Evolutionary conservation across 192 early-diverging fungal species (phyloP), one percentile per base, ranked within the genome.

Genomic region (Rhizophagus prolifer): DNA sequence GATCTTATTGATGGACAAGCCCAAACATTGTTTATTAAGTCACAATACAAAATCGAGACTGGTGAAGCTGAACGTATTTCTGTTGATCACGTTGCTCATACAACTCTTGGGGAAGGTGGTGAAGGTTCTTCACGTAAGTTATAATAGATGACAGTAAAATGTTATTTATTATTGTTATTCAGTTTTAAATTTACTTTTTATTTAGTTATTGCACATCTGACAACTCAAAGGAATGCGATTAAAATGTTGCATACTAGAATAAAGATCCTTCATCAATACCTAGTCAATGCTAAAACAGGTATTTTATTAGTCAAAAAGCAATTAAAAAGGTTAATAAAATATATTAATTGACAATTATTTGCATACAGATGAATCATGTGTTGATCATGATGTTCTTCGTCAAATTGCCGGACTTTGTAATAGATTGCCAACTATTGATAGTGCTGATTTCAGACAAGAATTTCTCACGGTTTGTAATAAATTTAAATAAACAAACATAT

Each of bases 41-140:
- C 86, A 19, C 69, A 84, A 31, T 96, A 94, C 81, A 91, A 89
- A 76, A 88, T 96, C 28, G 94, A 94, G 74, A 94, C 95, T 8
- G 90, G 90, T 30, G 95, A 96, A 72, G 94, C 94, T 38, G 95
- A 96, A 78, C 86, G 94, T 50, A 93, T 96, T 78, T 93, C 95
- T 10, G 90, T 96, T 12, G 92, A 96, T 78, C 94, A 95, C 79
- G 91, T 95, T 44, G 92, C 94, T 23, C 89, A 91, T 63, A 87
- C 85, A 7, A 86, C 86, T 14, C 86, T 85, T n/a, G 79, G 80
- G 16, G 88, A 88, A 36, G 79, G 83, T 36, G 81, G 83, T n/a
- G 80, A 84, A 47, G 88, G 86, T 9, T 88, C 87, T 21, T 80
- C 86, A 50, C 76, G 91, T 90, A 81, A 83, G 86, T 81, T 9